Evolutionary conservation across 1,284 basidiomycete genomes (phyloP).

Genomic region (Vanrija sp.): DNA sequence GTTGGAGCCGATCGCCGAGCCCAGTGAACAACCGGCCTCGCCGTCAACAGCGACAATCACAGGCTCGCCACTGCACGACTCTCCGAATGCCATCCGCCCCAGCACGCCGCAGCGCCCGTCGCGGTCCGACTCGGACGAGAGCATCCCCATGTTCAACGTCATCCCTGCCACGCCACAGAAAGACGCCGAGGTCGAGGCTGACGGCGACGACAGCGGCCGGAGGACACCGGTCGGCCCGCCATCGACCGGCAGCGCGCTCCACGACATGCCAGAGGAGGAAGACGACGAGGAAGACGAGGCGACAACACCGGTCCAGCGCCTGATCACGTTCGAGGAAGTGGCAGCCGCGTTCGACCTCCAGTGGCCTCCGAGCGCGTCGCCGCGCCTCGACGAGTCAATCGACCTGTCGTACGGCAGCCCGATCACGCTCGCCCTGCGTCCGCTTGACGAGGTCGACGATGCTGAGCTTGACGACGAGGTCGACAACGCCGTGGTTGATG

Average conservation of each 20-base stretch:
- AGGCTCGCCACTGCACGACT: no score
- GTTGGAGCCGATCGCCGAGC: no score
- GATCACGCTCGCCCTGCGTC: background rate
- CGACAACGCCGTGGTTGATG: no score
- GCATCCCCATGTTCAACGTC: conserved; percentile 40
- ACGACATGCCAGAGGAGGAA: conserved; percentile 26
- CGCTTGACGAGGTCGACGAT: conserved; percentile 3
- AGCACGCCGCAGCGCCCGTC: background rate
- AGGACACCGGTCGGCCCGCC: background rate
- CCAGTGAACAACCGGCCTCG: no score
- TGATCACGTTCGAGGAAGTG: background rate
- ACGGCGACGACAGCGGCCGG: no score
- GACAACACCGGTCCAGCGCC: background rate
- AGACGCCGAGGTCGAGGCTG: conserved; percentile 9
- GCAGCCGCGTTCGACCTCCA: background rate
- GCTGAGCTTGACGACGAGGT: conserved; percentile 6
- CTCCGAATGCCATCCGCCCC: no score
- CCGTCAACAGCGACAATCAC: no score
- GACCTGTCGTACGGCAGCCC: background rate
- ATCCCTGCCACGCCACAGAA: conserved; percentile 46
- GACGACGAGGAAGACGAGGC: conserved; percentile 14
- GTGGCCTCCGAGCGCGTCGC: background rate
- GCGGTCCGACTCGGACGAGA: background rate
- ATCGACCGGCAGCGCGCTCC: conserved; percentile 4
- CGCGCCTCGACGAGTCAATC: background rate